phyloP scores from a whole-genome alignment of 768 basidiomycete species.

The Mycena belliarum region DNA sequence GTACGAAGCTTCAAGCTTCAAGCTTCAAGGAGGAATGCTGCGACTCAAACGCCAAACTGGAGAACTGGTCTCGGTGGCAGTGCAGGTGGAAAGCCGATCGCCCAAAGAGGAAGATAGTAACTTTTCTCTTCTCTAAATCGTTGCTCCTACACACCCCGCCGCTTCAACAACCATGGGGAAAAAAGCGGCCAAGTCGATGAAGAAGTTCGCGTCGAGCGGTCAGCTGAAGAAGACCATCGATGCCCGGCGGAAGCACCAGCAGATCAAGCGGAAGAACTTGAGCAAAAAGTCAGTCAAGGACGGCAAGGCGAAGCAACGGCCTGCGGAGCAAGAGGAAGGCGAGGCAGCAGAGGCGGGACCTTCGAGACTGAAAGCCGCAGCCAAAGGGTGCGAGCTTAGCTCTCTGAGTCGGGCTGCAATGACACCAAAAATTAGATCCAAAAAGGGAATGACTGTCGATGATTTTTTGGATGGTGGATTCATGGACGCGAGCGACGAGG shows the following conservation, averaged over 20 bases:
- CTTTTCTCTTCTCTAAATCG: too few relatives aligned
- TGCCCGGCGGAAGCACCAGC: slow-evolving; percentile 78
- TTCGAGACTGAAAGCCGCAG: slow-evolving; percentile 28
- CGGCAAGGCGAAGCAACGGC: slow-evolving; percentile 29
- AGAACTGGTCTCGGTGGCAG: too few relatives aligned
- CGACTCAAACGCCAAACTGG: too few relatives aligned
- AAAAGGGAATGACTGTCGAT: slow-evolving; percentile 68
- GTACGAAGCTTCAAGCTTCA: too few relatives aligned
- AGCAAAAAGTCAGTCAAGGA: slow-evolving; percentile 51
- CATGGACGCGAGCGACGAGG: slow-evolving; percentile 63
- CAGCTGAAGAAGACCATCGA: slow-evolving; percentile 87
- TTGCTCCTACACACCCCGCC: background rate
- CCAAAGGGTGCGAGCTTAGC: slow-evolving; percentile 28
- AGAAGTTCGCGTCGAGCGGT: slow-evolving; percentile 87
- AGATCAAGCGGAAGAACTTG: slow-evolving; percentile 70
- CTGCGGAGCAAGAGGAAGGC: slow-evolving; percentile 19
- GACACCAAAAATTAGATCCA: slow-evolving; percentile 30
- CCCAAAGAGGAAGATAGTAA: too few relatives aligned
- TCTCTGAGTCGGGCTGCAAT: background rate
- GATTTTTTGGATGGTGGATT: slow-evolving; percentile 74
- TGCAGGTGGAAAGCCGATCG: too few relatives aligned
- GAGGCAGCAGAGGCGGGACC: slow-evolving; percentile 30
- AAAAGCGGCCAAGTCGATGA: slow-evolving; percentile 77
- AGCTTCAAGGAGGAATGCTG: too few relatives aligned
- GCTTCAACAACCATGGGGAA: slow-evolving; percentile 36